phyloP scores from a whole-genome alignment of 495 filamentous ascomycete species.

The Pseudevernia furfuracea region DNA sequence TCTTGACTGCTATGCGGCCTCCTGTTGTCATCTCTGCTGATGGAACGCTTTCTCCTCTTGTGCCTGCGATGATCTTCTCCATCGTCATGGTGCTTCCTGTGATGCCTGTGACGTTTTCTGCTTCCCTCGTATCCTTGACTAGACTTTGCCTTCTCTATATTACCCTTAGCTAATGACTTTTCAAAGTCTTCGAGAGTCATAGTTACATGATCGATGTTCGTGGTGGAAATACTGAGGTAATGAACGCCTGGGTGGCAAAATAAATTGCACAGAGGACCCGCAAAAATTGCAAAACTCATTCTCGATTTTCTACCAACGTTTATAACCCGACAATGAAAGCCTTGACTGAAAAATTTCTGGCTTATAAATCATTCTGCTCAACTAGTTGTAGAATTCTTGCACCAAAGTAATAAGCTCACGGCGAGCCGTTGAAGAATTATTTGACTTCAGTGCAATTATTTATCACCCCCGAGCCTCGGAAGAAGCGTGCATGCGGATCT shows the following conservation, averaged over 20 bases:
- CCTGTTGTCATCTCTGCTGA: constrained; percentile 34
- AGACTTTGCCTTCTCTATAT: constrained; percentile 30
- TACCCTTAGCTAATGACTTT: constrained; percentile 40
- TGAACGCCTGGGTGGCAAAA: too few species aligned
- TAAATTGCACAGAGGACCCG: too few species aligned
- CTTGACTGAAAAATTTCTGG: too few species aligned
- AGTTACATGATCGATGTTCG: background rate
- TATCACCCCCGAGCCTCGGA: too few species aligned
- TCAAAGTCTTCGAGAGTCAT: constrained; percentile 53
- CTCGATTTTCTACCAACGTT: too few species aligned
- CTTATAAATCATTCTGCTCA: too few species aligned
- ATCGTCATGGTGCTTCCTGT: constrained; percentile 37
- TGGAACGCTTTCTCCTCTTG: constrained; percentile 46
- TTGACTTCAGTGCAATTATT: too few species aligned
- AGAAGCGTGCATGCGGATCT: background rate
- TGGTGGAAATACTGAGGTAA: background rate
- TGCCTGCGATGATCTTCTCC: constrained; percentile 44
- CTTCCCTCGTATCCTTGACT: constrained; percentile 29
- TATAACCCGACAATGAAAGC: too few species aligned
- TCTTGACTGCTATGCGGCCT: constrained; percentile 30
- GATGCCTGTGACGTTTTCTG: constrained; percentile 38
- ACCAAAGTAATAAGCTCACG: too few species aligned
- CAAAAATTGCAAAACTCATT: too few species aligned
- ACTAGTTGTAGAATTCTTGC: too few species aligned
- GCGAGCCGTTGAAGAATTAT: too few species aligned